Base-by-base conservation (phyloP, 2,329 filamentous ascomycete genomes). In the Clarireedia monteithiana region DNA sequence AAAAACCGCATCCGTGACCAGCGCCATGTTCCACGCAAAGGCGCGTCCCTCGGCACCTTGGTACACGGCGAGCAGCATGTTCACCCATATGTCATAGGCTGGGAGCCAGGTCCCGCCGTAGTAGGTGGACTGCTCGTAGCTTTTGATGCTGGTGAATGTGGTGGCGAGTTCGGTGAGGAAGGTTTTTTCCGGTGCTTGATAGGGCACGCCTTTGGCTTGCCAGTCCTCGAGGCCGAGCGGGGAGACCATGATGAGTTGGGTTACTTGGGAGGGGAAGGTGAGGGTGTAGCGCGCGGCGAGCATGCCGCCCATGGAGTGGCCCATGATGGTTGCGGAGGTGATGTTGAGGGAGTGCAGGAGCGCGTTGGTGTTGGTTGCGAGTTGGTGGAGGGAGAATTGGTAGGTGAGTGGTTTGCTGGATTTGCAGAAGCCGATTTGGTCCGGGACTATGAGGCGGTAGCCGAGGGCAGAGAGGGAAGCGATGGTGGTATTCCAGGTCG, bases 351-450 rank as follows among this genome's bases (percentile, higher is more conserved):
- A 67, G 48, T 71, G 60, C 9, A 81, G 70, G 5, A 82, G 68
- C n/a, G 68, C 69, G 42, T 72, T 70, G 12, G 77, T 80, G 69
- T 81, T 81, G 60, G 70, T 69, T 1, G 76, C 74, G 6, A 81
- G 68, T 64, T 80, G 77, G 34, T 75, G 72, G 6, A 81, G 69
- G 26, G 72, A 77, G 68, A 78, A 80, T 63, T 81, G 77, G 64
- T 81, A 81, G 12, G 63, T 62, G 1, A 64, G 62, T 0, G 77
- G 75, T 66, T 81, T 81, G 26, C 74, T 73, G 7, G 77, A 80
- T 66, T 81, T 81, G 73, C 78, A 82, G 68, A 79, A 82, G 57
- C 79, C 78, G 48, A 82, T 68, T 59, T 81, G 77, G 60, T 82
- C 79, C 0, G 39, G 77, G 2, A 77, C 68, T 50, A 81, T 73